Evolutionary conservation across 208 protist genomes (phyloP).

Genomic region (Entamoeba dispar): DNA sequence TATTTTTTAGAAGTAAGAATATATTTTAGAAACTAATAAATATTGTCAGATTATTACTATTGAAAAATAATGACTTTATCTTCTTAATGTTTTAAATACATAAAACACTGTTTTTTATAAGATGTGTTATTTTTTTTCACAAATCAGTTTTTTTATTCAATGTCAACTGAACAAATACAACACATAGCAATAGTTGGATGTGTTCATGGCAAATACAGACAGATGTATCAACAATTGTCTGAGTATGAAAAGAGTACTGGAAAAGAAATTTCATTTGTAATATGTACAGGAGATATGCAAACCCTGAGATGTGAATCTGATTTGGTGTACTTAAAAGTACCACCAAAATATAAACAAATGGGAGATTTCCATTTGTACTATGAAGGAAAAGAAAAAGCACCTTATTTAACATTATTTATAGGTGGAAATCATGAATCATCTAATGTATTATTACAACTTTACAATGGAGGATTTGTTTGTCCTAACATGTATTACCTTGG

Average conservation of each 20-base stretch:
- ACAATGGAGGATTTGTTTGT: conserved; percentile 9
- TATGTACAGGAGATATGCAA: conserved; percentile 8
- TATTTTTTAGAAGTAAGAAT: too few relatives aligned
- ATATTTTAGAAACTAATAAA: too few relatives aligned
- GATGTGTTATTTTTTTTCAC: too few relatives aligned
- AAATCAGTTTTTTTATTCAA: too few relatives aligned
- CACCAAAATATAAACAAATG: not conserved
- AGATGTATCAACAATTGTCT: not conserved
- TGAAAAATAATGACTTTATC: too few relatives aligned
- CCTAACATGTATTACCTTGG: conserved; percentile 23
- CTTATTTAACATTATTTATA: conserved; percentile 22
- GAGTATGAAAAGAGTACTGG: not conserved
- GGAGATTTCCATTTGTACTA: conserved; percentile 6
- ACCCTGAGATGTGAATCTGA: not conserved
- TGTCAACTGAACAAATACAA: too few relatives aligned
- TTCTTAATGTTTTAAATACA: too few relatives aligned
- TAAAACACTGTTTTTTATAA: too few relatives aligned
- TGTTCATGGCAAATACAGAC: not conserved
- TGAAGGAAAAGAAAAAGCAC: conserved; percentile 4
- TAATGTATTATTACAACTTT: not conserved
- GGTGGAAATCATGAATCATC: conserved; percentile 23
- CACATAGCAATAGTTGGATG: not conserved
- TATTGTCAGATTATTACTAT: too few relatives aligned
- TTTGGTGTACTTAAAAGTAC: not conserved
- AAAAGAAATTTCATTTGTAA: conserved; percentile 7